These are phyloP conservation scores for Fusarium sp. DNA, from an alignment of 2,329 filamentous ascomycete species.

Conservation along the genomic window DNA sequence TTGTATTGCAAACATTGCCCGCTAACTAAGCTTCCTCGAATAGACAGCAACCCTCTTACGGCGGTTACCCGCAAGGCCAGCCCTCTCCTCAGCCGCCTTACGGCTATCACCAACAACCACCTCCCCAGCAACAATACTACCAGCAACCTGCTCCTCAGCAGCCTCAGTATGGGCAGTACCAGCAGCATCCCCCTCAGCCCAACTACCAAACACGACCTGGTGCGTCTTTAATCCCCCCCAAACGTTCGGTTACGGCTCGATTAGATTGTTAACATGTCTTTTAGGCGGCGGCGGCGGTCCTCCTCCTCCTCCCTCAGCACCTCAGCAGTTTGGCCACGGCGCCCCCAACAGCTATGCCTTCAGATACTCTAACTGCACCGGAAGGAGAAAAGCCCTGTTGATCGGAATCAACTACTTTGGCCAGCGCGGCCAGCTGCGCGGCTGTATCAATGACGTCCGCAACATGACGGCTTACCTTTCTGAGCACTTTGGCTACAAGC, in stretches of 20 bases:
- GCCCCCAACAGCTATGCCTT: conserved; percentile 85
- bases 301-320: conserved; percentile 71
- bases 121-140: conserved; percentile 57
- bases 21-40: conserved; percentile 36
- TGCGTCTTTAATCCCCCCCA: conserved; percentile 44
- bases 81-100: conserved; percentile 62
- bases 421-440: conserved; percentile 87
- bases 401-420: conserved; percentile 98
- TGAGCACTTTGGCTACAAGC: conserved; percentile 89
- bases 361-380: conserved; percentile 92
- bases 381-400: conserved; percentile 85
- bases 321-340: conserved; percentile 81
- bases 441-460: conserved; percentile 97
- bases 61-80: conserved; percentile 56
- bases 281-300: conserved; percentile 59
- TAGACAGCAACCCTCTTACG: conserved; percentile 59
- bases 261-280: conserved; percentile 27
- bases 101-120: conserved; percentile 54
- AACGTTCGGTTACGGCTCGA: background rate
- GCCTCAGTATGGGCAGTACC: conserved; percentile 47
- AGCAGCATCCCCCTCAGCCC: conserved; percentile 49
- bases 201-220: conserved; percentile 62
- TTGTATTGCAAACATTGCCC: conserved; percentile 20
- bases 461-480: conserved; percentile 95
- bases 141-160: conserved; percentile 48